Conservation (phyloP, 495 filamentous ascomycete genomes). For the Podospora appendiculata region DNA sequence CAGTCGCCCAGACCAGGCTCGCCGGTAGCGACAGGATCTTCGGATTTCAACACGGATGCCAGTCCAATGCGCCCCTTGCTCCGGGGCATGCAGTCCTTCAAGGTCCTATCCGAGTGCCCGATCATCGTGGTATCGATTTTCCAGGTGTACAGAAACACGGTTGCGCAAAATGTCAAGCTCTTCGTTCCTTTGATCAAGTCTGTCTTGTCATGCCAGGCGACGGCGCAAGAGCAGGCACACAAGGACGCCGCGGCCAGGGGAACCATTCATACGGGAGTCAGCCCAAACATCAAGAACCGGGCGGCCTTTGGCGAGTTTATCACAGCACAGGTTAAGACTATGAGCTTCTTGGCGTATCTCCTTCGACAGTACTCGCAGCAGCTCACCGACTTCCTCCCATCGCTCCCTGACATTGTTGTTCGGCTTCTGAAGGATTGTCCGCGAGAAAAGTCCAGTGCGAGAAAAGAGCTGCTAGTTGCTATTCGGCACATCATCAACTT, state of each 20-base stretch:
- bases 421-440: conserved; percentile 90
- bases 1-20: conserved; percentile 86
- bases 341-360: conserved; percentile 96
- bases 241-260: conserved; percentile 65
- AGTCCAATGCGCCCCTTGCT: conserved; percentile 74
- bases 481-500: conserved; percentile 99
- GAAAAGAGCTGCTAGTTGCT: conserved; percentile 92
- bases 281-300: conserved; percentile 86
- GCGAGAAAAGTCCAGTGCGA: conserved; percentile 80
- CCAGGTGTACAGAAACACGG: conserved; percentile 76
- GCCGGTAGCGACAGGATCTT: conserved; percentile 60
- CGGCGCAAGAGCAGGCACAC: conserved; percentile 89
- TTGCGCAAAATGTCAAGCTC: conserved; percentile 75
- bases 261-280: conserved; percentile 86
- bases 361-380: conserved; percentile 82
- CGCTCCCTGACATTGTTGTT: conserved; percentile 84
- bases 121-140: conserved; percentile 99
- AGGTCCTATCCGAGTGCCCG: conserved; percentile 93
- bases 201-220: conserved; percentile 81
- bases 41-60: conserved; percentile 52
- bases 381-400: conserved; percentile 80
- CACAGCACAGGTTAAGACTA: conserved; percentile 96
- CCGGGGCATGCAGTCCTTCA: conserved; percentile 97
- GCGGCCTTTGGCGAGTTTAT: conserved; percentile 96
- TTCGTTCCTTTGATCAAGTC: conserved; percentile 94